phyloP scores from a whole-genome alignment of 2,329 filamentous ascomycete species.

The Fulvia fulva region DNA sequence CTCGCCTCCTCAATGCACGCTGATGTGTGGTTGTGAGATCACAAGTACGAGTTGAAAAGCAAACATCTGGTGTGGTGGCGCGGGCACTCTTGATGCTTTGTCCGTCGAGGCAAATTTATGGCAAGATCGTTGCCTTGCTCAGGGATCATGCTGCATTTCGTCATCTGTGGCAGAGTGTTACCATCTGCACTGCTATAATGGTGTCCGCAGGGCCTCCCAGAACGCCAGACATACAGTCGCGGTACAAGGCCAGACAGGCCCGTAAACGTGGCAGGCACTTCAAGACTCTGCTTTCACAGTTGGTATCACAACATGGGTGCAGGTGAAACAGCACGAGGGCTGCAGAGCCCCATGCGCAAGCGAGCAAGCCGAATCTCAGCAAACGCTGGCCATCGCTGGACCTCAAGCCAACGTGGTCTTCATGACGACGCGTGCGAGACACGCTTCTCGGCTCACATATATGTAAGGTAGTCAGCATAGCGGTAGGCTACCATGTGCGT shows the following conservation, averaged over 20 bases:
- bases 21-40: not conserved
- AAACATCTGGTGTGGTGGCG: not conserved
- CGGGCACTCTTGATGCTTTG: not conserved
- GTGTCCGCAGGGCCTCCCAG: not conserved
- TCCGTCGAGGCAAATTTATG: not conserved
- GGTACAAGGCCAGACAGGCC: not conserved
- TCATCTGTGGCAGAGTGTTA: not conserved
- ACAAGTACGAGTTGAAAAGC: not conserved
- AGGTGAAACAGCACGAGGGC: not conserved
- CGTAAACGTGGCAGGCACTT: not conserved
- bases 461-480: not conserved
- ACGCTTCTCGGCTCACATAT: not conserved
- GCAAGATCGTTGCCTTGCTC: not conserved
- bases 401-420: too few relatives aligned
- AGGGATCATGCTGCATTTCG: not conserved
- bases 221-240: not conserved
- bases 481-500: not conserved
- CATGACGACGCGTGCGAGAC: not conserved
- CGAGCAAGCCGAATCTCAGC: not conserved
- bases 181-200: not conserved
- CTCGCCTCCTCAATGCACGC: not conserved
- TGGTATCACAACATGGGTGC: not conserved
- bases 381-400: not conserved
- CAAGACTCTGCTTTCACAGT: not conserved
- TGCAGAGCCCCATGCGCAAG: not conserved